Base-by-base conservation (phyloP, 225 moss, liverwort and hornwort species). In the Rhytidiadelphus loreus region DNA sequence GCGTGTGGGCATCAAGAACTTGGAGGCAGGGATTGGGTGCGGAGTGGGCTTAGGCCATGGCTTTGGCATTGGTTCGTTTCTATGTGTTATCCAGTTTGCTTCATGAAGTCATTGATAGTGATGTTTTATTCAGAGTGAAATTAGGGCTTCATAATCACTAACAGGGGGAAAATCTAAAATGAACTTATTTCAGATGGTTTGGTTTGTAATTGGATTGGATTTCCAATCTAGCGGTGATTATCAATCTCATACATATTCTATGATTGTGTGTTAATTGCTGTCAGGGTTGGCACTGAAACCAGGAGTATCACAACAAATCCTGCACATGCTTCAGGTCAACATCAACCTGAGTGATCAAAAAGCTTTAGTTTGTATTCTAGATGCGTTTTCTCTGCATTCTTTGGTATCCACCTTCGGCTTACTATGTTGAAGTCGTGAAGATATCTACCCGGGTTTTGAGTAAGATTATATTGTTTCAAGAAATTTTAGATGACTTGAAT, bases 31-130 rank as follows among this genome's bases (percentile, higher is more conserved):
- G 78, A 92, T 94, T 74, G 93, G 94, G 76, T 94, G 94, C 77
- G 94, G 94, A 90, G 94, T 94, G 87, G 94, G 94, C 85, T 41
- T 94, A n/a, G 94, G 94, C 87, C 93, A 94, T 92, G 94, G 94
- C 90, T 94, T 94, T 86, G 94, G 94, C 87, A 88, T 93, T 71
- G 94, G 94, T 94, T 89, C 83, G 94, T 94, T 86, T 93, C 89
- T 82, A 16, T 85, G 57, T 85, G 46, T 81, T 52, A n/a, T 83
- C 64, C 53, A 77, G 5, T 16, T 66, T 50, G 26, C 25, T 81
- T 72, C 43, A 78, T 89, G 62, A 69, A 85, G 79, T 46, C 43
- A 58, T n/a, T 77, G 64, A 79, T 35, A 26, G 55, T 59, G 39
- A 66, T 32, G 35, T 75, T 83, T 46, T 79, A 66, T 72, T 87